These are phyloP conservation scores for Orbilia blumenaviensis DNA, from an alignment of 2,329 filamentous ascomycete genomes.

Conservation along the genomic window DNA sequence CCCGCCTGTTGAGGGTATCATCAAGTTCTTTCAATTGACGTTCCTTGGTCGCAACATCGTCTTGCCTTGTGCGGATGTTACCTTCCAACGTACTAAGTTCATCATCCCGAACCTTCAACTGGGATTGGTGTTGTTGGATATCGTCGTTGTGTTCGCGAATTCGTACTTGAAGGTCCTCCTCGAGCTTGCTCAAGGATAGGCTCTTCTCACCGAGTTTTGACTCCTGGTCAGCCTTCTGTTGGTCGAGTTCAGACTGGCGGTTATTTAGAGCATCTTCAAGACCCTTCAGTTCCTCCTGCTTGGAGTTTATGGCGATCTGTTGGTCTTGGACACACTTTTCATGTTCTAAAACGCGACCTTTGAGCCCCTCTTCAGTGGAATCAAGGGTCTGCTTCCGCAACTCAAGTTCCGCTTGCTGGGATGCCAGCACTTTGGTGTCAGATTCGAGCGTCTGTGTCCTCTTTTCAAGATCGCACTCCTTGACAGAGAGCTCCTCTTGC, in stretches of 20 bases:
- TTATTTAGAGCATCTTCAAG: background rate
- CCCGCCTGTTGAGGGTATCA: background rate
- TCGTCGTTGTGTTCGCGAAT: background rate
- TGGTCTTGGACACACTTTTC: background rate
- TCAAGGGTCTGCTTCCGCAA: constrained; percentile 2
- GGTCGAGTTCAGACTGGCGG: constrained; percentile 19
- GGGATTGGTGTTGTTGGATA: background rate
- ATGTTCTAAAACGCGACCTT: constrained; percentile 19
- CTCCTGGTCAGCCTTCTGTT: constrained; percentile 15
- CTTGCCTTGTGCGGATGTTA: background rate
- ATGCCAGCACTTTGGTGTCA: background rate
- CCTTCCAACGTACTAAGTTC: background rate
- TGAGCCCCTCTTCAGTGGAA: constrained; percentile 1
- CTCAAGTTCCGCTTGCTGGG: constrained; percentile 1
- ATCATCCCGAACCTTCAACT: background rate
- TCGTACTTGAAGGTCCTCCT: constrained; percentile 19
- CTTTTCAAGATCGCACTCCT: constrained; percentile 19
- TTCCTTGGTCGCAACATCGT: constrained; percentile 10
- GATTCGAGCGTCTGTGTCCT: background rate
- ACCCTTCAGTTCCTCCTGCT: background rate
- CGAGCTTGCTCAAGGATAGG: constrained; percentile 1
- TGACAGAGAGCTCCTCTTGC: background rate
- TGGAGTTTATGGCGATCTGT: constrained; percentile 12
- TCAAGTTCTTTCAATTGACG: constrained; percentile 11
- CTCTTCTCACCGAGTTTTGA: background rate